These are phyloP conservation scores for Herpetomonas samuelpessoai DNA, from an alignment of 208 protist species.

Conservation along the genomic window DNA sequence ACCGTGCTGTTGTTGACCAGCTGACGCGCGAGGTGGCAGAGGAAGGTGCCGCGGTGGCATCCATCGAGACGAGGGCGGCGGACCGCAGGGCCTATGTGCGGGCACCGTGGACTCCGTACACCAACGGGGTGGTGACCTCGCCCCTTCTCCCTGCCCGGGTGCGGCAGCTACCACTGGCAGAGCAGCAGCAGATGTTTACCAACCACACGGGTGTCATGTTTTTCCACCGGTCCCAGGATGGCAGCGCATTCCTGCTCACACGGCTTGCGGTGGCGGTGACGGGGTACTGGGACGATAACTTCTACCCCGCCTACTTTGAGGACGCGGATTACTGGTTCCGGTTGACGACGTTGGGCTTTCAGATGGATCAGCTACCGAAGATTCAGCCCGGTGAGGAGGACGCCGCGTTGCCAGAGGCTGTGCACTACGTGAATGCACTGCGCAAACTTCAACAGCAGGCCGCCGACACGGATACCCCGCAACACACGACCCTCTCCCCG, in stretches of 20 bases:
- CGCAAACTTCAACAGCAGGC: background rate
- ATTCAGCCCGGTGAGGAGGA: conserved; percentile 8
- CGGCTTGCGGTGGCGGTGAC: conserved; percentile 37
- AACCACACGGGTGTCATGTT: conserved; percentile 19
- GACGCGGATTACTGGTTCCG: conserved; percentile 41
- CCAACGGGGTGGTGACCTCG: conserved; percentile 33
- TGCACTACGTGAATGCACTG: conserved; percentile 15
- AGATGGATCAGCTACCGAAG: background rate
- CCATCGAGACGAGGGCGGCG: too few species aligned
- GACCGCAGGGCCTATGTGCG: too few species aligned
- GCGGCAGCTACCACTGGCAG: conserved; percentile 19
- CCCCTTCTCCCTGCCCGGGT: conserved; percentile 43
- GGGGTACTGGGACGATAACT: conserved; percentile 62
- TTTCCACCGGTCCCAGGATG: conserved; percentile 12
- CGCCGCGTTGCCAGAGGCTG: conserved; percentile 17
- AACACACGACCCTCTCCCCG: background rate
- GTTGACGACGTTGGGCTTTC: conserved; percentile 30
- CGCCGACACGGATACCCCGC: background rate
- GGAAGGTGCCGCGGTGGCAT: too few species aligned
- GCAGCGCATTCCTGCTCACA: conserved; percentile 25
- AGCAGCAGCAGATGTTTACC: conserved; percentile 3
- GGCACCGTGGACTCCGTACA: too few species aligned
- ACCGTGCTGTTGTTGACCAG: too few species aligned
- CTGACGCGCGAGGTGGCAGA: too few species aligned
- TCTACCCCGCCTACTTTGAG: conserved; percentile 42